Conservation (phyloP, 192 early-diverging fungal species). For the Coemansia sp. region DNA sequence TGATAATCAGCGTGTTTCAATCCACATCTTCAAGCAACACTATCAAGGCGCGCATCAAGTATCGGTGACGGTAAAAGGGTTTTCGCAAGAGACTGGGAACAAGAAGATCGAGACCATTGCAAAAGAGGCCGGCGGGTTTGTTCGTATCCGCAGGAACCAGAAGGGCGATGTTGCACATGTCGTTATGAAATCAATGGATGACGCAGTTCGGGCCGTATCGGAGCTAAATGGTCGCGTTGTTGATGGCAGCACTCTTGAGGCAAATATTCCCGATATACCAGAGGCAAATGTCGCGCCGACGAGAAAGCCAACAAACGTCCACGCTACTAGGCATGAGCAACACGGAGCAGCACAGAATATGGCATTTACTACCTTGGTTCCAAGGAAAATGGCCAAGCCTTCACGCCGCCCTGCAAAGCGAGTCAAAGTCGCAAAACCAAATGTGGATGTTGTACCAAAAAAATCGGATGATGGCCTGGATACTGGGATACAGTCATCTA, state of each 20-base stretch:
- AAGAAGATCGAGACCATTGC: constrained; percentile 40
- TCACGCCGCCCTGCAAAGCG: constrained; percentile 32
- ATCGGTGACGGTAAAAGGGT: constrained; percentile 31
- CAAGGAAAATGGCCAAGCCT: constrained; percentile 16
- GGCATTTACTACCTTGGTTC: constrained; percentile 13
- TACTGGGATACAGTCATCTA: background rate
- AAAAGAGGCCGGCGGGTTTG: constrained; percentile 16
- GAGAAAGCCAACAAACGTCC: background rate
- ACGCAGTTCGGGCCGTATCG: constrained; percentile 14
- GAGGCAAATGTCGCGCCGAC: background rate
- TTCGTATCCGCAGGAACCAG: constrained; percentile 35
- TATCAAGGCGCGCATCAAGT: constrained; percentile 5
- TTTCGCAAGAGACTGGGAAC: constrained; percentile 38
- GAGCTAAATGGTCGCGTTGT: constrained; percentile 24
- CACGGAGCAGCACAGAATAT: background rate
- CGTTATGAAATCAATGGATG: constrained; percentile 25
- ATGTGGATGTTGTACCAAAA: background rate
- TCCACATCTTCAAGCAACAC: constrained; percentile 36
- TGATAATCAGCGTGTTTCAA: constrained; percentile 20
- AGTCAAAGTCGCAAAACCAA: background rate
- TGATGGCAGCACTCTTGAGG: constrained; percentile 17
- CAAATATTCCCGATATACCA: background rate
- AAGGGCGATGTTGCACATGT: constrained; percentile 31
- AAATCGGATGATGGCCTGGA: background rate
- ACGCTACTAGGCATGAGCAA: background rate